phyloP scores from a whole-genome alignment of 306 rosid genomes.

The Spatholobus suberectus region DNA sequence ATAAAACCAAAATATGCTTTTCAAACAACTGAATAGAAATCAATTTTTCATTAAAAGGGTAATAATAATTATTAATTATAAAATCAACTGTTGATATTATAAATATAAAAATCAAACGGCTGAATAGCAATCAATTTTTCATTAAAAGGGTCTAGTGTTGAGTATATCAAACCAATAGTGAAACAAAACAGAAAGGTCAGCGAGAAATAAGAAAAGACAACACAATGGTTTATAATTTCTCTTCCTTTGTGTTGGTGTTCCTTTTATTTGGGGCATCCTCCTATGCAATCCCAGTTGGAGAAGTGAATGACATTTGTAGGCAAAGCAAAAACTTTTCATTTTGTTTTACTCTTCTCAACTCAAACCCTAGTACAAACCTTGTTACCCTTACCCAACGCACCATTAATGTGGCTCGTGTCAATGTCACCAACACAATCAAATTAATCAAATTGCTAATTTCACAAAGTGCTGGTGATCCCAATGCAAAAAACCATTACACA shows the following conservation, averaged over 20 bases:
- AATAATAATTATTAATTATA: no score
- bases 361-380: not conserved
- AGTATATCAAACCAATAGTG: not conserved
- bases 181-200: not conserved
- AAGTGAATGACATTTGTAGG: not conserved
- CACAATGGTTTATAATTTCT: not conserved
- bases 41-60: no score
- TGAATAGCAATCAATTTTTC: no score
- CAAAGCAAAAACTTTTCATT: not conserved
- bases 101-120: no score
- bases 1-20: no score
- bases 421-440: no score
- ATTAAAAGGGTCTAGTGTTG: no score
- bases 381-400: not conserved
- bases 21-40: no score
- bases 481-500: not conserved
- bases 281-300: not conserved
- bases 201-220: no score
- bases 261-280: not conserved
- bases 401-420: not conserved
- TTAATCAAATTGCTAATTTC: not conserved
- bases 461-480: not conserved
- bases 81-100: no score
- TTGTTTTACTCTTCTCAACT: not conserved
- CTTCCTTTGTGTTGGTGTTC: not conserved